Base-by-base conservation (phyloP, 2,329 filamentous ascomycete species). In the Trichoderma sp. region DNA sequence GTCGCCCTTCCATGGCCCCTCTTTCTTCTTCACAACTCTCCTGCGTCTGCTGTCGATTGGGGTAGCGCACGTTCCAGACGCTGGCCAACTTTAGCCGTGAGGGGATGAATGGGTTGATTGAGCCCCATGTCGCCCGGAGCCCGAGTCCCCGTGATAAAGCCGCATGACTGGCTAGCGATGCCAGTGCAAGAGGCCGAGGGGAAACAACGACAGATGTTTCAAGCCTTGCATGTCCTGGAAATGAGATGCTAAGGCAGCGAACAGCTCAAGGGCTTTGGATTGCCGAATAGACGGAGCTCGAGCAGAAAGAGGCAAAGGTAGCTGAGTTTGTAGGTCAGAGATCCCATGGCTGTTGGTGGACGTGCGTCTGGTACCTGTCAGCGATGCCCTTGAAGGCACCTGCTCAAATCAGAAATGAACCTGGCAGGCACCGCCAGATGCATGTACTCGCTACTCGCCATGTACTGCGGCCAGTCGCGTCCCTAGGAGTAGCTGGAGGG, bases 61-160 rank as follows among this genome's bases (percentile, higher is more conserved):
- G 59, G 59, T 62, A 54, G 28, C 59, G 39, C 59, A 62, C 59
- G 48, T 52, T 62, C 34, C 34, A 54, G 41, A 21, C 41, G 19
- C 55, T 58, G 41, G 34, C n/a, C 60, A 63, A 63, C 48, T 63
- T 63, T 63, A 63, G 60, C 60, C 60, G 60, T 56, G 60, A 63
- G 48, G 59, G 59, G 59, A 45, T 63, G 60, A 52, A 62, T 62
- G 48, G 34, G 50, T 30, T 34, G 34, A 28, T 30, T 34, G 47
- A 43, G 17, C 39, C 58, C 60, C 51, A 47, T 47, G 44, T 21
- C 28, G 26, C 39, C 50, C 45, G 41, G 24, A 56, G 21, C 51
- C 51, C 60, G 50, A 47, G 50, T 14, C 48, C 51, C 50, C 60
- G 51, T 63, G 60, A 63, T 56, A 56, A 56, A 63, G 60, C 60